Evolutionary conservation across 805 yeast genomes (phyloP).

Genomic region (Lipomyces kockii): DNA sequence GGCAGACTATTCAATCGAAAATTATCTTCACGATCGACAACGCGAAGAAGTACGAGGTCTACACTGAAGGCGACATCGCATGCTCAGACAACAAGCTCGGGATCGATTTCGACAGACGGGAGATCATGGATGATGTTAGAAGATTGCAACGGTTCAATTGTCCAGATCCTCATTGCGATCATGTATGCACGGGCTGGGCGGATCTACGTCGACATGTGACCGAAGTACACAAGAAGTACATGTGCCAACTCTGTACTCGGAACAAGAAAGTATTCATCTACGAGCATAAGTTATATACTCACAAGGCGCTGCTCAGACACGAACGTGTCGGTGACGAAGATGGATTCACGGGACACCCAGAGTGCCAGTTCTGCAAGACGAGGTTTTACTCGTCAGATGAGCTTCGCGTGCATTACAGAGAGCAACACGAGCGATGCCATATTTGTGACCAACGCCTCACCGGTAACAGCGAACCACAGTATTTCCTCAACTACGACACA

Average conservation of each 20-base stretch:
- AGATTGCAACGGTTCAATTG: constrained; percentile 62
- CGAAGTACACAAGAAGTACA: constrained; percentile 61
- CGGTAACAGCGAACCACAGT: constrained; percentile 59
- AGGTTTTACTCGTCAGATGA: constrained; percentile 91
- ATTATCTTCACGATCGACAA: constrained; percentile 61
- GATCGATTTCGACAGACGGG: constrained; percentile 61
- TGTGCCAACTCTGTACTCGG: constrained; percentile 78
- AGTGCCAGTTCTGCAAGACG: constrained; percentile 77
- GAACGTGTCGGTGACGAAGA: constrained; percentile 67
- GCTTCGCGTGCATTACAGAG: constrained; percentile 76
- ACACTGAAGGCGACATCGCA: constrained; percentile 45
- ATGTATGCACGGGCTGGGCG: constrained; percentile 56
- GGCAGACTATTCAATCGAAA: constrained; percentile 55
- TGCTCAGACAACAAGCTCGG: constrained; percentile 54
- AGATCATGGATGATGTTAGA: constrained; percentile 56
- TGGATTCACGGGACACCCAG: constrained; percentile 89
- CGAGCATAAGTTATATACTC: constrained; percentile 68
- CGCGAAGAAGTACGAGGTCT: constrained; percentile 48
- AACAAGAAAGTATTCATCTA: constrained; percentile 75
- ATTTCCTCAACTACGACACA: constrained; percentile 75
- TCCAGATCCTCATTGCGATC: constrained; percentile 51
- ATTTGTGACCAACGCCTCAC: constrained; percentile 77
- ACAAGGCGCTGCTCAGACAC: constrained; percentile 69
- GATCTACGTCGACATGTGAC: constrained; percentile 68
- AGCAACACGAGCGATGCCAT: constrained; percentile 84